Evolutionary conservation across 257 asterid species (phyloP).

Genomic region (Plantago elongata): DNA sequence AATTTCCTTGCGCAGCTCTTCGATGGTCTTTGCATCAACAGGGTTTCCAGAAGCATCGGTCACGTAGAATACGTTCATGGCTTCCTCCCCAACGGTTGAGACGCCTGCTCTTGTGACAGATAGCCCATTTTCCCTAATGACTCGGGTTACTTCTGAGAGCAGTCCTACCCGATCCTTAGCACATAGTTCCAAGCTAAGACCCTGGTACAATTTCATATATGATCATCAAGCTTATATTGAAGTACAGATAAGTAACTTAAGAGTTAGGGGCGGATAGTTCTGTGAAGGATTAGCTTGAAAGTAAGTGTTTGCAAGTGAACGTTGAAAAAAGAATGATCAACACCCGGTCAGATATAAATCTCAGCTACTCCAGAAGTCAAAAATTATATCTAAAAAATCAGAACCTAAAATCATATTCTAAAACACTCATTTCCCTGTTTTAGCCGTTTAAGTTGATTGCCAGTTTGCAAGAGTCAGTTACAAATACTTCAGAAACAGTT

Average conservation of each 20-base stretch:
- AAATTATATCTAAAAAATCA: no score
- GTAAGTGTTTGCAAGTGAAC: no score
- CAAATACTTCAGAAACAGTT: background rate
- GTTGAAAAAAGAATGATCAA: no score
- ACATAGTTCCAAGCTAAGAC: slow-evolving; percentile 75
- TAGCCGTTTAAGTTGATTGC: no score
- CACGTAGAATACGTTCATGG: slow-evolving; percentile 71
- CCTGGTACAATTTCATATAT: slow-evolving; percentile 33
- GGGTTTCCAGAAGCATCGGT: slow-evolving; percentile 84
- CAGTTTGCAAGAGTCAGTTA: background rate
- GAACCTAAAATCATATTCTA: no score
- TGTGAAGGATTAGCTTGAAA: no score
- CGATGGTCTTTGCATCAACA: slow-evolving; percentile 61
- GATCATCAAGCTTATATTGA: background rate
- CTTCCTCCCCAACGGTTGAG: slow-evolving; percentile 80
- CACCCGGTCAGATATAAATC: no score
- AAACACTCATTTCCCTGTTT: no score
- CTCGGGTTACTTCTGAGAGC: slow-evolving; percentile 83
- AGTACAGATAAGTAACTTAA: no score
- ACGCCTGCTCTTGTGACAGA: slow-evolving; percentile 90
- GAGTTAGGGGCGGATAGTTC: no score
- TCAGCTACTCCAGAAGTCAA: no score
- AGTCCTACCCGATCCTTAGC: slow-evolving; percentile 96
- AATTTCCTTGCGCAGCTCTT: slow-evolving; percentile 63
- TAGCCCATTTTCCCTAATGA: slow-evolving; percentile 81